Conservation (phyloP, 2,329 filamentous ascomycete species). For the Hymenoscyphus infarciens region DNA sequence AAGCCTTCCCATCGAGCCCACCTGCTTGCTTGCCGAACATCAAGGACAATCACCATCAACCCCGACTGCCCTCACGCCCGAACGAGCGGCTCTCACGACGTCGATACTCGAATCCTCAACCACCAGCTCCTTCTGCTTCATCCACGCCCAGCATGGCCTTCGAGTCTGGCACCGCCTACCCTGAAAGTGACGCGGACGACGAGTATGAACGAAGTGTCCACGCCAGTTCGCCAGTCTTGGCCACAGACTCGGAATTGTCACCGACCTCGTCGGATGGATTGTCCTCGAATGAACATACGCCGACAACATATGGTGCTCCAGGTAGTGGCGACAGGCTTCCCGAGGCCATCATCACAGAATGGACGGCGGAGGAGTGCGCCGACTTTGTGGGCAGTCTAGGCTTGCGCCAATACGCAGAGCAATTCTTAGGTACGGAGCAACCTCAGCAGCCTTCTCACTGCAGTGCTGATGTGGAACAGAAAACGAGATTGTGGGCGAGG, state of each 20-base stretch:
- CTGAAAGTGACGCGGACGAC: conserved; percentile 78
- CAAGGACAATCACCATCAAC: neutral
- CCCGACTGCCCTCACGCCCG: neutral
- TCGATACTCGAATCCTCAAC: neutral
- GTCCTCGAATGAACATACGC: conserved; percentile 67
- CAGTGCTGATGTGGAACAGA: conserved; percentile 52
- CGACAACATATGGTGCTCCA: conserved; percentile 71
- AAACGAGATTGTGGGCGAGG: conserved; percentile 91
- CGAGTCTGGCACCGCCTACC: conserved; percentile 65
- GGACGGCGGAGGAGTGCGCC: conserved; percentile 83
- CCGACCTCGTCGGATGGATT: conserved; percentile 69
- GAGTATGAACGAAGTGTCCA: conserved; percentile 74
- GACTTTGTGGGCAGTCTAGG: conserved; percentile 82
- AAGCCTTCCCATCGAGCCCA: neutral
- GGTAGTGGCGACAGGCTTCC: conserved; percentile 63
- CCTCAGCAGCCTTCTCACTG: conserved; percentile 9
- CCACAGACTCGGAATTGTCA: conserved; percentile 63
- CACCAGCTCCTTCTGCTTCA: neutral
- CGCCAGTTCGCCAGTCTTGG: conserved; percentile 63
- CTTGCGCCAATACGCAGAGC: conserved; percentile 75
- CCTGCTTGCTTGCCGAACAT: conserved; percentile 4
- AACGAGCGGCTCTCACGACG: neutral
- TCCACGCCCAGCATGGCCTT: conserved; percentile 45
- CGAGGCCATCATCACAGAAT: conserved; percentile 73
- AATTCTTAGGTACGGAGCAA: conserved; percentile 68